Evolutionary conservation across 2,329 filamentous ascomycete species (phyloP).

Genomic region (Ophiocordyceps unilateralis): DNA sequence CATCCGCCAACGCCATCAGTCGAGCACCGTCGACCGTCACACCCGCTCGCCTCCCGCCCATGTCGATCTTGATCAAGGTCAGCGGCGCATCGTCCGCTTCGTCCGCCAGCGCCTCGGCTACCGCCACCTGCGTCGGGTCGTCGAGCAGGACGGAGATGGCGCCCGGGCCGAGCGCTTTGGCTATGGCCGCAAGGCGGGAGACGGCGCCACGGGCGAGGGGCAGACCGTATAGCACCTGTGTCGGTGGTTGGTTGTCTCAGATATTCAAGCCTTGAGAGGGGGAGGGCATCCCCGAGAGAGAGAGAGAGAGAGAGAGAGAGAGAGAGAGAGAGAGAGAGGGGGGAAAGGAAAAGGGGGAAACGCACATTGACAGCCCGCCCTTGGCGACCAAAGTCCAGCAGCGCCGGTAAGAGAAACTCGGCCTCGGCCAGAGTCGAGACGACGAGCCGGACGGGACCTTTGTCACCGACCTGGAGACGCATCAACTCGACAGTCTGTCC

Average conservation of each 20-base stretch:
- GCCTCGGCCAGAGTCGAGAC: conserved; percentile 61
- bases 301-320: too few relatives aligned
- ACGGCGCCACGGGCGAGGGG: conserved; percentile 46
- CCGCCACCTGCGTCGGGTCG: conserved; percentile 40
- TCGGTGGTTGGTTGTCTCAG: too few relatives aligned
- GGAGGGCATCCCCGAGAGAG: too few relatives aligned
- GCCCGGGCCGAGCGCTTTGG: conserved; percentile 33
- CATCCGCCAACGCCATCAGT: conserved; percentile 27
- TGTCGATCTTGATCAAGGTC: conserved; percentile 59
- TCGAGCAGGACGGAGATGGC: conserved; percentile 53
- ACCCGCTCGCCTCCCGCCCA: conserved; percentile 55
- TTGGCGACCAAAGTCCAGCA: conserved; percentile 36
- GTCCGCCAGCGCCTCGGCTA: conserved; percentile 23
- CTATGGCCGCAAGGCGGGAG: conserved; percentile 39
- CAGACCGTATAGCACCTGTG: conserved; percentile 58
- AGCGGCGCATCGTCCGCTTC: conserved; percentile 27
- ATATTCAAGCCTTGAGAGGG: too few relatives aligned
- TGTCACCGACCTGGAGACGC: conserved; percentile 49
- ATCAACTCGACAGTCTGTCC: conserved; percentile 47
- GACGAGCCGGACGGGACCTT: conserved; percentile 40
- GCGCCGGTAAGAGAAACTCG: conserved; percentile 44
- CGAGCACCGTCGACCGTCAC: conserved; percentile 31
- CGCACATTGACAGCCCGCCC: conserved; percentile 44
- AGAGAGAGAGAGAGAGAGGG: too few relatives aligned
- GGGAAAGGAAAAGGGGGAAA: too few relatives aligned